Percentiles rank a stretch among this genome's conserved stretches.
These are phyloP conservation scores for Plasmodium gonderi DNA, from an alignment of 169 alveolate genomes.

Conservation along the genomic window DNA sequence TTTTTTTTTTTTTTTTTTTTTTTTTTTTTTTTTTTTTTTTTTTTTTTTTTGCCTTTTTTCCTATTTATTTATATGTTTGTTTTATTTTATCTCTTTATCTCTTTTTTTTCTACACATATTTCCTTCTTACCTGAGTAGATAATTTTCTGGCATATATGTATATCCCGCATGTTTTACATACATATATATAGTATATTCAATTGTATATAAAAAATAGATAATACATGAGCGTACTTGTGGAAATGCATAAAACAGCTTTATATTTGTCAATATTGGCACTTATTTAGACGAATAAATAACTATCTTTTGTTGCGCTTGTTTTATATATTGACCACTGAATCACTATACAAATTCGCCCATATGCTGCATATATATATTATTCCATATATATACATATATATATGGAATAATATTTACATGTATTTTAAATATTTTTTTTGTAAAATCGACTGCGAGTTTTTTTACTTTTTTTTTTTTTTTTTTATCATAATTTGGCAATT, in stretches of 20 bases:
- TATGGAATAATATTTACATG: neutral
- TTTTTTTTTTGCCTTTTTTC: neutral
- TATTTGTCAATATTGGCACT: neutral
- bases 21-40: neutral
- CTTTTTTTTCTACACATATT: too few species aligned
- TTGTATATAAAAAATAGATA: neutral
- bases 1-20: slow-evolving; percentile 1
- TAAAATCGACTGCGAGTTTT: neutral
- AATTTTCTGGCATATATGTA: neutral
- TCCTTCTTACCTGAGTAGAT: too few species aligned
- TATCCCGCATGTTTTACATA: too few species aligned
- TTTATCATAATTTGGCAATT: neutral
- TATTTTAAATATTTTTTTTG: neutral
- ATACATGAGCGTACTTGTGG: neutral
- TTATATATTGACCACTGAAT: neutral
- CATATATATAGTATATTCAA: neutral
- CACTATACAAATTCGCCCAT: neutral
- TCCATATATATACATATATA: slow-evolving; percentile 8
- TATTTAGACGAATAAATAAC: neutral
- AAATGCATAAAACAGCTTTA: neutral
- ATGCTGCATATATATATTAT: neutral
- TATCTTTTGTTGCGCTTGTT: too few species aligned
- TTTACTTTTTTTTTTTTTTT: neutral
- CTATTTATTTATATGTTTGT: neutral
- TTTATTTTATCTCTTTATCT: neutral